Conservation (phyloP, 1,284 basidiomycete species). For the Trametes sp. region DNA sequence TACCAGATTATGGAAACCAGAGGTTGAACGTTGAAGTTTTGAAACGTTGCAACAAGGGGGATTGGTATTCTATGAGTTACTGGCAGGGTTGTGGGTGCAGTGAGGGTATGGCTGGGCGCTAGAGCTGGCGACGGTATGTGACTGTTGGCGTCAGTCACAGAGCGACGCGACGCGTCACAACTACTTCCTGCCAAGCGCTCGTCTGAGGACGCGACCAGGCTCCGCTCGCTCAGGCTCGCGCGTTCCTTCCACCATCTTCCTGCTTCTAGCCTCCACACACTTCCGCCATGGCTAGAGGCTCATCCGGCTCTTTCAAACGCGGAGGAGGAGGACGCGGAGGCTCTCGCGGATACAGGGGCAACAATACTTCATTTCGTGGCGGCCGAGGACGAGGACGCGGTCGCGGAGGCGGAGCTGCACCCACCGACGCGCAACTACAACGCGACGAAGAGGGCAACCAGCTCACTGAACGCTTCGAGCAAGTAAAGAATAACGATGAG, state of each 20-base stretch:
- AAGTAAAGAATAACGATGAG: slow-evolving; percentile 78
- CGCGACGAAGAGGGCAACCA: slow-evolving; percentile 90
- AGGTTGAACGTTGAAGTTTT: no score
- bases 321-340: slow-evolving; percentile 37
- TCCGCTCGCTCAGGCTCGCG: neutral
- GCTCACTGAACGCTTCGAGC: slow-evolving; percentile 85
- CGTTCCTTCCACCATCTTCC: neutral
- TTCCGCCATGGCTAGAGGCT: slow-evolving; percentile 40
- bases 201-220: neutral
- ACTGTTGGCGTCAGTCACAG: slow-evolving; percentile 32
- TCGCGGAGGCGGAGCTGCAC: slow-evolving; percentile 50
- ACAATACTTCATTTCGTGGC: slow-evolving; percentile 45
- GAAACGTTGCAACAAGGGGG: no score
- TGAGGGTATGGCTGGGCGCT: no score
- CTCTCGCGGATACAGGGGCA: slow-evolving; percentile 47
- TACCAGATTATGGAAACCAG: no score
- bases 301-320: slow-evolving; percentile 31
- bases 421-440: slow-evolving; percentile 53
- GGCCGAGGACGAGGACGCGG: slow-evolving; percentile 65
- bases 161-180: slow-evolving; percentile 24
- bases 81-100: no score
- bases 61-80: no score
- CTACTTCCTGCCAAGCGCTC: neutral
- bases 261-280: neutral
- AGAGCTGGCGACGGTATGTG: slow-evolving; percentile 10